Base-by-base conservation (phyloP, 139 green algal species). In the Penium margaritaceum region DNA sequence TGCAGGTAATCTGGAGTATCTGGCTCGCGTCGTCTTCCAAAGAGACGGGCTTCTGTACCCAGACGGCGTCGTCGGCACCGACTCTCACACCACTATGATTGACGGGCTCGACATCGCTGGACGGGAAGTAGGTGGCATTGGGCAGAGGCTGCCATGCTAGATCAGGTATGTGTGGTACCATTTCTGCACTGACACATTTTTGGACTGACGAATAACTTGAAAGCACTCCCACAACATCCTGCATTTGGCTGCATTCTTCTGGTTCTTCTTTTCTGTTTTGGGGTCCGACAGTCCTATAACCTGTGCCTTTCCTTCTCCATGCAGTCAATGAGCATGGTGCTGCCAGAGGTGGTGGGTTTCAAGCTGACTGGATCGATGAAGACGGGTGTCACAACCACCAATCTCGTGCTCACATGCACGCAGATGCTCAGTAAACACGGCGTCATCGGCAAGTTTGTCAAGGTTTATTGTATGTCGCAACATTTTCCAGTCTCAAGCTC, bases 1-100 rank as follows among this genome's bases (percentile, higher is more conserved):
- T 75, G 32, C 63, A 83, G 76, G 80, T 85, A 85, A 85, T 64
- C 81, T 85, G 36, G 80, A 85, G 74, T 85, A 85, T 62, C 64
- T 85, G 4, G 80, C 79, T 1, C 68, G 81, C 6, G 60, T 74
- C 12, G 79, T 85, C 9, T 85, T 82, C 7, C 33, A 75, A n/a
- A 81, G 53, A 17, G 53, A 84, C 27, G 78, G 75, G 3, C 2
- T 83, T 12, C 65, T 81, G 3, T 85, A 82, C 43, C 77, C 80
- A 5, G 80, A 85, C 71, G 83, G 55, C 51, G 12, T 80, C 12
- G 77, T 83, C 6, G 77, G 77, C 21, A 83, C 77, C 7, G 77
- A 83, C 51, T 85, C 75, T n/a, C 76, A 82, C 70, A 82, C 76
- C 47, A 82, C 76, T 24, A 82, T 82, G 76, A 81, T 82, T 30